phyloP scores from a whole-genome alignment of 306 rosid species.

The Boehmeria nivea region DNA sequence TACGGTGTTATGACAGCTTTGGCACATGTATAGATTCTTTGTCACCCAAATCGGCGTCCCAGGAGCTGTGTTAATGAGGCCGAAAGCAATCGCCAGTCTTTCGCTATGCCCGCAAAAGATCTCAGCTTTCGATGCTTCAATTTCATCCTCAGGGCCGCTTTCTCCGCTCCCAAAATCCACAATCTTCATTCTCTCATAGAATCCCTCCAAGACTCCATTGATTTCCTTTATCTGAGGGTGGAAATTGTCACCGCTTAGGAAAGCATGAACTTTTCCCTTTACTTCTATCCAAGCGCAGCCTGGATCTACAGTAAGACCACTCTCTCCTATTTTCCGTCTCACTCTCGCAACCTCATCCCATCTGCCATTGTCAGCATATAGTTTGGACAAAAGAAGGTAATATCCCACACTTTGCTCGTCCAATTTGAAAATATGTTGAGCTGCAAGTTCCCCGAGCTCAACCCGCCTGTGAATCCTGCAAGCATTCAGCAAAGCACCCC shows the following conservation, averaged over 20 bases:
- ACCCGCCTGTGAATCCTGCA: constrained; percentile 64
- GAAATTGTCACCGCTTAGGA: constrained; percentile 61
- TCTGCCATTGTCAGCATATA: constrained; percentile 54
- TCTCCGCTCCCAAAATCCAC: constrained; percentile 31
- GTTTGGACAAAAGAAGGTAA: constrained; percentile 67
- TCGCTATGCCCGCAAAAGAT: constrained; percentile 94
- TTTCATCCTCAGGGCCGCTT: constrained; percentile 29
- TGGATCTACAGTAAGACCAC: constrained; percentile 71
- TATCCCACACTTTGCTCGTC: constrained; percentile 60
- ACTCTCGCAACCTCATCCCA: constrained; percentile 76
- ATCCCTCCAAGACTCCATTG: constrained; percentile 52
- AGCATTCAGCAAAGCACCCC: constrained; percentile 89
- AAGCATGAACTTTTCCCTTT: constrained; percentile 82
- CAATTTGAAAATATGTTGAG: constrained; percentile 46
- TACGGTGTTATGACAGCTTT: constrained; percentile 57
- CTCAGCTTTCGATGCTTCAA: constrained; percentile 78
- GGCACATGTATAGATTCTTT: constrained; percentile 86
- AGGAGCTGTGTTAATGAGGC: constrained; percentile 69
- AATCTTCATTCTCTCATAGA: constrained; percentile 68
- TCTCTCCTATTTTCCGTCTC: constrained; percentile 60
- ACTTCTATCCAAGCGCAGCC: constrained; percentile 96
- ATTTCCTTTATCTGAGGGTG: constrained; percentile 69
- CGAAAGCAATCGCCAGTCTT: constrained; percentile 70
- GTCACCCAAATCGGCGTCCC: constrained; percentile 84
- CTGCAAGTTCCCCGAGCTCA: constrained; percentile 85